A percentile compares a stretch with the other conserved stretches of the same genome.
phyloP scores from a whole-genome alignment of 139 green algal genomes.

The Monoraphidium neglectum region DNA sequence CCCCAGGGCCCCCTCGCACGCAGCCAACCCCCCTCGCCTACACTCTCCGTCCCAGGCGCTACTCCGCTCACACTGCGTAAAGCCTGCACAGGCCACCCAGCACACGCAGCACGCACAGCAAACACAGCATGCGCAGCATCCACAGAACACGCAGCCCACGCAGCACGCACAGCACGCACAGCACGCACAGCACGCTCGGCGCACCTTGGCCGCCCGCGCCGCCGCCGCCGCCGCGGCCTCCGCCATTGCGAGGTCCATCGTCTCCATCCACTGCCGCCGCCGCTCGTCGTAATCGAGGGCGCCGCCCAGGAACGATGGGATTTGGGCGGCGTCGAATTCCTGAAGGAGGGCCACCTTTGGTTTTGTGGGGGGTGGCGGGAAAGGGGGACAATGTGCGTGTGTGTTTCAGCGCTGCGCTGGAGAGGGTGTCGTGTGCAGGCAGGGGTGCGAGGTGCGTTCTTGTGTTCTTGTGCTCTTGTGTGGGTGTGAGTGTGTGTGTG shows the following conservation, averaged over 20 bases:
- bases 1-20: too few relatives aligned
- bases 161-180: too few relatives aligned
- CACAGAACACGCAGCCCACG: too few relatives aligned
- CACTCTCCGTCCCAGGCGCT: too few relatives aligned
- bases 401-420: background rate
- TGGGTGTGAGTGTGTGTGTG: background rate
- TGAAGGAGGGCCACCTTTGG: slow-evolving; percentile 7
- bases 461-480: too few relatives aligned
- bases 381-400: background rate
- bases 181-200: background rate
- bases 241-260: slow-evolving; percentile 24
- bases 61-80: too few relatives aligned
- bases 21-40: too few relatives aligned
- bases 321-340: background rate
- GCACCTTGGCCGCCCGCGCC: background rate
- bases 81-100: too few relatives aligned
- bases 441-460: too few relatives aligned
- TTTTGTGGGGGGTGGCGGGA: background rate
- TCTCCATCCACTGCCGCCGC: slow-evolving; percentile 7
- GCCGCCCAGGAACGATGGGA: slow-evolving; percentile 24
- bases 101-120: too few relatives aligned
- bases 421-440: too few relatives aligned
- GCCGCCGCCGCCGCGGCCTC: background rate
- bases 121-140: too few relatives aligned
- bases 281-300: slow-evolving; percentile 19